A percentile compares a stretch with the other conserved stretches of the same genome.
These are phyloP conservation scores for Polyplosphaeria fusca DNA, from an alignment of 495 filamentous ascomycete genomes.

Conservation along the genomic window DNA sequence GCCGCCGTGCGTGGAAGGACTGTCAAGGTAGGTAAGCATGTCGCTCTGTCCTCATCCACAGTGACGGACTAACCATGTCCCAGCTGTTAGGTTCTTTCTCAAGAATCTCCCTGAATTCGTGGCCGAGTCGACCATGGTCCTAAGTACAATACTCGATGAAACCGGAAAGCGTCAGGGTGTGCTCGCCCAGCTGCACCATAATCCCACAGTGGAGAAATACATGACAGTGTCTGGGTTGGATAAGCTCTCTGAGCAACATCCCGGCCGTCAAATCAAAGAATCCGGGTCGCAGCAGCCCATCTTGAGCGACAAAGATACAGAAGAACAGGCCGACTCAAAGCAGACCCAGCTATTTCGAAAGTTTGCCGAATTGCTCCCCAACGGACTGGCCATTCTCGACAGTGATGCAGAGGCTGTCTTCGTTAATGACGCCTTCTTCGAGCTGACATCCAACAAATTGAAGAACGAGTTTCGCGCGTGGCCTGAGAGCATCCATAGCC, in stretches of 20 bases:
- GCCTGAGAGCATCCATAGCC: constrained; percentile 40
- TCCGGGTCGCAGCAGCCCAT: constrained; percentile 1
- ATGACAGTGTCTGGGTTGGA: constrained; percentile 2
- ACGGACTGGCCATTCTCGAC: constrained; percentile 43
- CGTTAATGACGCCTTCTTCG: constrained; percentile 42
- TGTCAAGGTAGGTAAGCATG: constrained; percentile 34
- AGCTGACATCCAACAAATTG: constrained; percentile 37
- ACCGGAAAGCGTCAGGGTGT: constrained; percentile 30
- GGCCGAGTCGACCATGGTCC: constrained; percentile 23
- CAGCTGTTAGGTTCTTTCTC: constrained; percentile 29
- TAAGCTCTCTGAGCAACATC: background rate
- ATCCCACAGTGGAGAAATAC: constrained; percentile 1
- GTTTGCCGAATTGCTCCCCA: constrained; percentile 42
- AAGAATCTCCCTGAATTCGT: constrained; percentile 7
- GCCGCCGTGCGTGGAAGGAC: constrained; percentile 26
- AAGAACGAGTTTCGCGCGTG: constrained; percentile 36
- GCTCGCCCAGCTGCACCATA: constrained; percentile 30
- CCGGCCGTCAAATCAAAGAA: background rate
- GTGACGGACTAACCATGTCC: constrained; percentile 5
- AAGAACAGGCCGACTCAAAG: constrained; percentile 6
- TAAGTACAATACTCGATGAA: constrained; percentile 37
- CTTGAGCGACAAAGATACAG: background rate
- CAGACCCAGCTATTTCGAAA: constrained; percentile 36
- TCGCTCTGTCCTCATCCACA: background rate
- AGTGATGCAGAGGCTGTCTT: constrained; percentile 38